Base-by-base conservation (phyloP, 1,284 basidiomycete species). In the Rhizoctonia solani region DNA sequence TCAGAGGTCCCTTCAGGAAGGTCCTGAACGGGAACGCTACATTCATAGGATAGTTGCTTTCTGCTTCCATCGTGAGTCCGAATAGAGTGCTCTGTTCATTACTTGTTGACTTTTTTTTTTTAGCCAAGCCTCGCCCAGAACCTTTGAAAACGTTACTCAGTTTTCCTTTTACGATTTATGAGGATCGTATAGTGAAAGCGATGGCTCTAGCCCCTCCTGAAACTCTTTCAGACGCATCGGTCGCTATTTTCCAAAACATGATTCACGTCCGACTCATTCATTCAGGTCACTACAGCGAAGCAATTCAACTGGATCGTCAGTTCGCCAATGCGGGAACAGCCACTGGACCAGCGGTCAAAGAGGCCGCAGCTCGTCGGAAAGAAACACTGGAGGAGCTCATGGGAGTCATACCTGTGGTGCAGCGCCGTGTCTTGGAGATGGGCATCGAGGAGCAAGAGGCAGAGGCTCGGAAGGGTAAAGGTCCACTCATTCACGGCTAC, bases 181-280 rank as follows among this genome's bases (percentile, higher is more conserved):
- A 92, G 74, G 82, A 88, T 71, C 74, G 78, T 0, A 74, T 83
- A 13, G 75, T 92, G 1, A 82, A 86, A 50, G 70, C 77, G 0
- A 85, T 85, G 69, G 86, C 87, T 0, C 78, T 85, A 23, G 77
- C 82, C 16, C 85, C 88, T 3, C 84, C 87, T 0, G 71, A 79
- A 37, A 72, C 79, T 29, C 75, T 87, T 25, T 75, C 84, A 0
- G 69, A 79, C 0, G 69, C 78, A 0, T 84, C 85, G 1, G 76
- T 87, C 21, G 81, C 85, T 1, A 79, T 86, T 11, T 76, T 94
- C 0, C 91, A 93, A 75, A 89, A 93, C 72, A 82, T 94, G n/a
- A 82, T 92, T 32, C 91, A 87, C 66, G 84, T 90, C 8, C 86
- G 92, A 11, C 82, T 93, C 3, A 84, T 93, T 32, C 89, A 92